These are phyloP conservation scores for Medicago truncatula DNA, from an alignment of 306 rosid genomes.

Conservation along the genomic window MtrunA17r5.0-ANR NC_053046.1:42185001-42185500, in stretches of 20 bases:
- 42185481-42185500: conserved; percentile 30
- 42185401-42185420: conserved; percentile 54
- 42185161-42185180: conserved; percentile 77
- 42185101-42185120: conserved; percentile 90
- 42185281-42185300: not conserved
- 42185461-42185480: conserved; percentile 64
- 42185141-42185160: conserved; percentile 68
- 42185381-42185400: conserved; percentile 65
- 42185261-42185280: conserved; percentile 26
- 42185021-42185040: conserved; percentile 41
- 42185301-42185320: conserved; percentile 66
- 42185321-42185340: conserved; percentile 72
- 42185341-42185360: conserved; percentile 87
- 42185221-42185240: no score
- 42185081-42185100: conserved; percentile 97
- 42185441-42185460: conserved; percentile 72
- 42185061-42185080: conserved; percentile 88
- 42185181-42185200: conserved; percentile 94
- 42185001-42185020: not conserved
- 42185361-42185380: conserved; percentile 91
- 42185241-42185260: conserved; percentile 16
- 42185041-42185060: conserved; percentile 77
- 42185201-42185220: conserved; percentile 49
- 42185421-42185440: conserved; percentile 50
- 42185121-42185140: conserved; percentile 83